A percentile compares a stretch with the other conserved stretches of the same genome.
Conservation (phyloP, 306 rosid species). For the Rosa lucieae region DNA sequence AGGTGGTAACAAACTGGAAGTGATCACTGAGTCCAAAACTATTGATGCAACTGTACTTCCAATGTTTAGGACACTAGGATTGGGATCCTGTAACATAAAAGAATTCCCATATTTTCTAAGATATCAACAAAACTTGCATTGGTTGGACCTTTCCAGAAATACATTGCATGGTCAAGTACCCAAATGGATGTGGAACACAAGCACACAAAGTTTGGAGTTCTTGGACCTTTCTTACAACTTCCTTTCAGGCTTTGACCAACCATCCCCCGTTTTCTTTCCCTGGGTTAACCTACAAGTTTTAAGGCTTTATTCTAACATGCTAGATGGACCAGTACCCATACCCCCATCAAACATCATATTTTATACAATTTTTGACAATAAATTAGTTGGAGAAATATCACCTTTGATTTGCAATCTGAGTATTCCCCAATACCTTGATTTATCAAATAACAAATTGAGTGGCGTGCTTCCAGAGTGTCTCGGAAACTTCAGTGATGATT, state of each 20-base stretch:
- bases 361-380: background rate
- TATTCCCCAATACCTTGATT: background rate
- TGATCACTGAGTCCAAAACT: too few species aligned
- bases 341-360: background rate
- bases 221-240: background rate
- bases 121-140: background rate
- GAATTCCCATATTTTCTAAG: background rate
- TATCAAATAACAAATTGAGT: background rate
- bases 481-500: background rate
- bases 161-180: background rate
- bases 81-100: background rate
- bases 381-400: background rate
- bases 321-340: background rate
- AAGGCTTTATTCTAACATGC: background rate
- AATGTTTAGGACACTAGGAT: too few species aligned
- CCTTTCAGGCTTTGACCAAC: background rate
- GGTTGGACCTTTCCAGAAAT: accelerated
- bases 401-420: background rate
- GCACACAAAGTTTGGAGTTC: background rate
- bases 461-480: background rate
- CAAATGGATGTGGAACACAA: background rate
- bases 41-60: too few species aligned
- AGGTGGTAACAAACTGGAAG: too few species aligned
- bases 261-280: too few species aligned
- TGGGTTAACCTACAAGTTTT: background rate